Evolutionary conservation across 805 yeast genomes (phyloP).

Genomic region (Nakazawaea anatomiae): DNA sequence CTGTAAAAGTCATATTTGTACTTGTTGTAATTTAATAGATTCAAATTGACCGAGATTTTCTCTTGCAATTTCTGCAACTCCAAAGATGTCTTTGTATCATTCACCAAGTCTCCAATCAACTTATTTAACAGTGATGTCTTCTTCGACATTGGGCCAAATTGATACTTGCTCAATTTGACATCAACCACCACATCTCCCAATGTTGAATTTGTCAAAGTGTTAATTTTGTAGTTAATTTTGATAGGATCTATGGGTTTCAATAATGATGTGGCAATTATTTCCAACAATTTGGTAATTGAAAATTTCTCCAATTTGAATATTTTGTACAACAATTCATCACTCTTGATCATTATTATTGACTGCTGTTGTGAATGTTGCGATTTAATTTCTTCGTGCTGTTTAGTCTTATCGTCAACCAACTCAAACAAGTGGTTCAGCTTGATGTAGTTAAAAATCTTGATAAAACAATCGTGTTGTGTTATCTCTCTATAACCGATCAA

Average conservation of each 20-base stretch:
- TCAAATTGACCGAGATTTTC: constrained; percentile 39
- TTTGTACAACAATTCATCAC: constrained; percentile 39
- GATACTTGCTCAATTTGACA: constrained; percentile 46
- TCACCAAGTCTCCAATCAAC: constrained; percentile 36
- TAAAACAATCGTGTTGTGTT: constrained; percentile 76
- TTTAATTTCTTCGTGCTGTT: constrained; percentile 12
- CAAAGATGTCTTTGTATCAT: constrained; percentile 34
- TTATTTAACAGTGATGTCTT: constrained; percentile 34
- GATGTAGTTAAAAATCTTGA: constrained; percentile 28
- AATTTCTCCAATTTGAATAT: constrained; percentile 48
- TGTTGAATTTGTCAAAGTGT: constrained; percentile 72
- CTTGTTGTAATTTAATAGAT: constrained; percentile 46
- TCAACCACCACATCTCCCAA: constrained; percentile 79
- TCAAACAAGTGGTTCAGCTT: constrained; percentile 30
- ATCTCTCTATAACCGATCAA: constrained; percentile 74
- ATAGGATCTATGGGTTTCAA: constrained; percentile 77
- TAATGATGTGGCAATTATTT: constrained; percentile 59
- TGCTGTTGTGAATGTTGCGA: constrained; percentile 14
- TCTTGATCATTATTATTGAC: constrained; percentile 23
- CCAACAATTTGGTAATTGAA: constrained; percentile 67
- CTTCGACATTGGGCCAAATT: constrained; percentile 30
- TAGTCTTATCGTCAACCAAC: constrained; percentile 16
- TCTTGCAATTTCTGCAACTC: constrained; percentile 30
- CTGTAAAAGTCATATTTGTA: constrained; percentile 75
- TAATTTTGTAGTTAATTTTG: constrained; percentile 64